A percentile compares a stretch with the other conserved stretches of the same genome.
These are phyloP conservation scores for Neonectria hederae DNA, from an alignment of 2,329 filamentous ascomycete genomes.

Conservation along the genomic window DNA sequence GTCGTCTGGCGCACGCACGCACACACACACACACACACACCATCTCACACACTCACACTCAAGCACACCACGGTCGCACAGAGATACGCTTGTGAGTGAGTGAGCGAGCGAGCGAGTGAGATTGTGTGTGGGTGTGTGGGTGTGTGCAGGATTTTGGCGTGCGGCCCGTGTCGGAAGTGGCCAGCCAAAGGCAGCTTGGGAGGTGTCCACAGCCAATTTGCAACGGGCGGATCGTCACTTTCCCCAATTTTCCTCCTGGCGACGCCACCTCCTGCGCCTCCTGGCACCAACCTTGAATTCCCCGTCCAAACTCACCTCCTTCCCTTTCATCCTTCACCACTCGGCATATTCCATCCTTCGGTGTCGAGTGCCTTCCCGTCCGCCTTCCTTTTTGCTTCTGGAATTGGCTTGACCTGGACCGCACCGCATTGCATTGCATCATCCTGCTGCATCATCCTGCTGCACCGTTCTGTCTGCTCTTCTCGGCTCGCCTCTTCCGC, in stretches of 20 bases:
- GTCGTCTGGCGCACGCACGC: not conserved
- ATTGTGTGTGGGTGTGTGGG: not conserved
- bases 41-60: not conserved
- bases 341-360: conserved; percentile 16
- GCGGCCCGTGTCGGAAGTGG: conserved; percentile 32
- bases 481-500: not conserved
- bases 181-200: conserved; percentile 4
- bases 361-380: not conserved
- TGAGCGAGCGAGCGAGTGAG: not conserved
- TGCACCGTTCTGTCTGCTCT: conserved; percentile 6
- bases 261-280: conserved; percentile 44
- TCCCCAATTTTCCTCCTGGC: conserved; percentile 32
- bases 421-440: conserved; percentile 11
- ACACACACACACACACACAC: not conserved
- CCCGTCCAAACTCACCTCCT: conserved; percentile 24
- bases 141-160: conserved; percentile 16
- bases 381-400: conserved; percentile 3
- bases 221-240: conserved; percentile 42
- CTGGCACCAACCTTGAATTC: conserved; percentile 30
- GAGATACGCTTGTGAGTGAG: not conserved
- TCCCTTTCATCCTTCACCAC: conserved; percentile 17
- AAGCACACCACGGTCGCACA: conserved; percentile 1
- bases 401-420: conserved; percentile 8
- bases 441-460: not conserved
- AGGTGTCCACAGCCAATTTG: conserved; percentile 41